A percentile compares a stretch with the other conserved stretches of the same genome.
Conservation (phyloP, 345 rosid species). For the Gossypium herbaceum region DNA sequence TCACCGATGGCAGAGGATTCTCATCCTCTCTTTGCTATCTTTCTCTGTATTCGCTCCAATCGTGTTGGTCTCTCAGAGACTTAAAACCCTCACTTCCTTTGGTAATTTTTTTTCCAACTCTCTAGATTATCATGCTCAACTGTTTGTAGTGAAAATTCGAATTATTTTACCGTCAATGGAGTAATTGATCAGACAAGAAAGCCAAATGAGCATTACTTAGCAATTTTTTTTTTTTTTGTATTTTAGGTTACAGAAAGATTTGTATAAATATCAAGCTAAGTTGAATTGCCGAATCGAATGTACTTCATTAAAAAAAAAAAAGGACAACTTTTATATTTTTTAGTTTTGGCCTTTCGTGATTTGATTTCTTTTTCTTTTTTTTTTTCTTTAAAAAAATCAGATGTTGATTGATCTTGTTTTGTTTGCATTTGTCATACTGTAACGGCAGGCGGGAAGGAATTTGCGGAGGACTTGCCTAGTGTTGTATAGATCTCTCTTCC, state of each 20-base stretch:
- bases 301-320: too few relatives aligned
- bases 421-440: slow-evolving; percentile 21
- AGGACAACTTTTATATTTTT: neutral
- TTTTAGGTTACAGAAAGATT: neutral
- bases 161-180: neutral
- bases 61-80: slow-evolving; percentile 52
- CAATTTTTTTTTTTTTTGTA: neutral
- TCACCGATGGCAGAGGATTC: slow-evolving; percentile 73
- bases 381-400: neutral
- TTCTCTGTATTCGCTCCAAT: slow-evolving; percentile 74
- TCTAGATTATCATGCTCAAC: slow-evolving; percentile 1
- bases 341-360: neutral
- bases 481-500: slow-evolving; percentile 45
- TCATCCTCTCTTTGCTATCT: slow-evolving; percentile 71
- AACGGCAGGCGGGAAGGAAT: slow-evolving; percentile 55
- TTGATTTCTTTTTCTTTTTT: too few relatives aligned
- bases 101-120: slow-evolving; percentile 39
- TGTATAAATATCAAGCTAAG: neutral
- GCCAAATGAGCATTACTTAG: neutral
- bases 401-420: slow-evolving; percentile 20
- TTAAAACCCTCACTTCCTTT: slow-evolving; percentile 39
- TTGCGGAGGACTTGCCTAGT: slow-evolving; percentile 53
- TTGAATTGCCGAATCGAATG: neutral
- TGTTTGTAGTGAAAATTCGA: neutral
- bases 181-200: slow-evolving; percentile 12